These are phyloP conservation scores for Panicum virgatum DNA, from an alignment of 202 grass and related monocot species.

Conservation along the genomic window DNA sequence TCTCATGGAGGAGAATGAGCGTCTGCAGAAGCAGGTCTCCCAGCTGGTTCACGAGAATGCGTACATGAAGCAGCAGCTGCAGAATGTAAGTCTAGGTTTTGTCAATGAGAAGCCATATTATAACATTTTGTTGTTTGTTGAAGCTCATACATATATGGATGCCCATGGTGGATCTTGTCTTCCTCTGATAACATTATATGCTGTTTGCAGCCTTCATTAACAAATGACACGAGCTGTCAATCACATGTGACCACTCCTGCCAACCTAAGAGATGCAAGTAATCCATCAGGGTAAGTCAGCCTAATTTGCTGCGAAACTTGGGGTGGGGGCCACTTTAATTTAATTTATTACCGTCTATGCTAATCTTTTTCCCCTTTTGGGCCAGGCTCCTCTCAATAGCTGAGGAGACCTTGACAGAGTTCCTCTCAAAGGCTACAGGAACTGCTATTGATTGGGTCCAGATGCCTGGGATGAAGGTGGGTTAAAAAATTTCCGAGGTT, in stretches of 20 bases:
- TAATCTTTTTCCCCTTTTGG: neutral
- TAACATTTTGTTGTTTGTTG: neutral
- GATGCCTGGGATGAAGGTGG: conserved; percentile 99
- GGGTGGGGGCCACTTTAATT: neutral
- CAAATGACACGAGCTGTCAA: conserved; percentile 85
- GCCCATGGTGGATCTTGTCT: neutral
- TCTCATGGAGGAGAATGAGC: conserved; percentile 97
- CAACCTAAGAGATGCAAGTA: conserved; percentile 83
- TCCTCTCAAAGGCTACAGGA: conserved; percentile 99
- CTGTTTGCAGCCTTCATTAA: conserved; percentile 63
- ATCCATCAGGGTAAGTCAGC: conserved; percentile 86
- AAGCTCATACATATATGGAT: neutral
- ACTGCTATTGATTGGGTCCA: conserved; percentile 99
- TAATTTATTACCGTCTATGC: neutral
- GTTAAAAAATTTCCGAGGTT: conserved; percentile 5
- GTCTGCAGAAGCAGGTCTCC: conserved; percentile 97
- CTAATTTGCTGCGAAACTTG: neutral
- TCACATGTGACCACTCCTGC: conserved; percentile 77
- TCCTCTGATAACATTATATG: neutral
- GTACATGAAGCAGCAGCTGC: conserved; percentile 93
- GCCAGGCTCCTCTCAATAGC: conserved; percentile 81
- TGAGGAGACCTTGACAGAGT: conserved; percentile 97
- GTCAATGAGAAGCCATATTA: neutral
- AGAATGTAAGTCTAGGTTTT: conserved; percentile 62
- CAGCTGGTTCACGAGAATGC: conserved; percentile 94